A percentile compares a stretch with the other conserved stretches of the same genome.
phyloP scores from a whole-genome alignment of 108 stramenopile species.

The Cyclostephanos invisitatus region DNA sequence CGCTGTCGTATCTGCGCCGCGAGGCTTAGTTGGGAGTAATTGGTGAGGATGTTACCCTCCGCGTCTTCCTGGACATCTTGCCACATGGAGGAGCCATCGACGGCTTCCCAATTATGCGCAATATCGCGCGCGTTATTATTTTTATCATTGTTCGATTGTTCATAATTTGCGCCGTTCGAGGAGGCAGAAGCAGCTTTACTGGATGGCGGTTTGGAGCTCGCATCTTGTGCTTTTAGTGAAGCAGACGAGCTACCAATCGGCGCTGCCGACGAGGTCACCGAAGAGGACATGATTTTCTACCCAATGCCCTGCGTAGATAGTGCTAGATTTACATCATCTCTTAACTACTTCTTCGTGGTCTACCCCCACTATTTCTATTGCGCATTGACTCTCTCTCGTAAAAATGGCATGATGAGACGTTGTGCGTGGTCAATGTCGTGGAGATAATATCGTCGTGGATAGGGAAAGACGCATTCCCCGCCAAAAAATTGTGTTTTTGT shows the following conservation, averaged over 20 bases:
- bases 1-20: slow-evolving; percentile 71
- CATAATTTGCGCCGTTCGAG: slow-evolving; percentile 1
- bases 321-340: neutral
- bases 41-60: slow-evolving; percentile 72
- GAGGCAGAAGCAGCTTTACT: slow-evolving; percentile 14
- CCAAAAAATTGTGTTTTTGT: too few relatives aligned
- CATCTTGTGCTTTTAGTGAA: neutral
- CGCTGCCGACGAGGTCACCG: slow-evolving; percentile 8
- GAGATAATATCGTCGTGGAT: too few relatives aligned
- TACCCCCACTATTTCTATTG: neutral
- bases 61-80: slow-evolving; percentile 81
- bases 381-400: neutral
- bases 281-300: slow-evolving; percentile 9
- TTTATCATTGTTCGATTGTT: slow-evolving; percentile 8
- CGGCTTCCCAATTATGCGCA: slow-evolving; percentile 72
- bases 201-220: slow-evolving; percentile 4
- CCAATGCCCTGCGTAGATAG: neutral
- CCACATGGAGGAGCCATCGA: slow-evolving; percentile 65
- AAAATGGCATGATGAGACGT: too few relatives aligned
- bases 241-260: slow-evolving; percentile 10
- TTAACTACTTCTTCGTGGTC: neutral
- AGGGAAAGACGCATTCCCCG: too few relatives aligned
- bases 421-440: too few relatives aligned
- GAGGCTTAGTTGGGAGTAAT: slow-evolving; percentile 43
- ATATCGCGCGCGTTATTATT: slow-evolving; percentile 17